Conservation (phyloP, 768 basidiomycete species). For the Podaxis sp. region DNA sequence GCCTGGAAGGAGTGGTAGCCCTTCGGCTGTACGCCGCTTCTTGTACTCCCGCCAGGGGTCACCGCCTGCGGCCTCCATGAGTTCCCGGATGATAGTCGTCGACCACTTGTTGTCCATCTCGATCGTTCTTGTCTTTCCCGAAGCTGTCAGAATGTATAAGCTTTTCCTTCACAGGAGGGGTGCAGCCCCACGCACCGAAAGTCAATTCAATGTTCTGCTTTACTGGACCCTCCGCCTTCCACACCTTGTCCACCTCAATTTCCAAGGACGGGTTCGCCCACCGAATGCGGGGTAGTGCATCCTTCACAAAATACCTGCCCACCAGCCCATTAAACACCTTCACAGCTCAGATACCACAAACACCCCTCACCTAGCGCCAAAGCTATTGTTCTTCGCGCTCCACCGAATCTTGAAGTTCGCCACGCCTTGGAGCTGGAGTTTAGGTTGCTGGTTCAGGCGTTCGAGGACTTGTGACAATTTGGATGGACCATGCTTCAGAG, state of each 20-base stretch:
- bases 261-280: slow-evolving; percentile 69
- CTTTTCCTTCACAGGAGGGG: neutral
- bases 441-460: slow-evolving; percentile 49
- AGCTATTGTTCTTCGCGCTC: slow-evolving; percentile 67
- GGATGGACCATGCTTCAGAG: slow-evolving; percentile 19
- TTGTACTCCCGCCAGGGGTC: slow-evolving; percentile 59
- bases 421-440: slow-evolving; percentile 46
- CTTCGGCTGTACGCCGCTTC: slow-evolving; percentile 40
- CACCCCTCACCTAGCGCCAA: slow-evolving; percentile 62
- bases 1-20: slow-evolving; percentile 46
- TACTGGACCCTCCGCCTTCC: slow-evolving; percentile 54
- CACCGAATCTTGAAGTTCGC: slow-evolving; percentile 53
- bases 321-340: neutral
- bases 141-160: neutral
- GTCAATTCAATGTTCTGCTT: slow-evolving; percentile 58
- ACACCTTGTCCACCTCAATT: slow-evolving; percentile 55
- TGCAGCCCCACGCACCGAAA: slow-evolving; percentile 50
- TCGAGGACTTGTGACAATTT: slow-evolving; percentile 51
- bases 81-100: slow-evolving; percentile 60
- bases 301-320: slow-evolving; percentile 72
- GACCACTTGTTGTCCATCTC: slow-evolving; percentile 70
- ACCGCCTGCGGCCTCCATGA: slow-evolving; percentile 68
- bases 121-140: slow-evolving; percentile 43
- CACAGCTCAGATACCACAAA: neutral
- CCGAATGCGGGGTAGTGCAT: slow-evolving; percentile 75